These are phyloP conservation scores for Mucor irregularis DNA, from an alignment of 371 early-diverging fungal species.

Conservation along the genomic window DNA sequence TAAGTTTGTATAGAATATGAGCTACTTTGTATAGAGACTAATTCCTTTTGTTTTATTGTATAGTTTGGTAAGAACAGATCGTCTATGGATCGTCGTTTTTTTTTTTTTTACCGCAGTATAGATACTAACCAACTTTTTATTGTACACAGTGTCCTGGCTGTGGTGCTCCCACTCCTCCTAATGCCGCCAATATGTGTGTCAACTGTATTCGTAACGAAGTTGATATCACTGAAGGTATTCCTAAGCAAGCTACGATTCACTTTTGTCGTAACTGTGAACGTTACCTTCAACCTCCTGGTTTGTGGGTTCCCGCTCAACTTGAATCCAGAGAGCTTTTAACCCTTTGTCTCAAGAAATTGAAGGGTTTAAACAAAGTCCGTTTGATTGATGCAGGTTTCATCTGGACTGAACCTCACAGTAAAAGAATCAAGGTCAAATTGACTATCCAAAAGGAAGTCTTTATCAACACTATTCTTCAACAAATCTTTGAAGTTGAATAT, in stretches of 20 bases:
- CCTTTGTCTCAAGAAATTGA: slow-evolving; percentile 92
- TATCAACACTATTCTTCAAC: slow-evolving; percentile 93
- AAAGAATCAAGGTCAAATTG: slow-evolving; percentile 92
- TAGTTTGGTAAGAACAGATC: slow-evolving; percentile 35
- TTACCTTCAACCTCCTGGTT: slow-evolving; percentile 94
- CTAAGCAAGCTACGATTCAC: slow-evolving; percentile 92
- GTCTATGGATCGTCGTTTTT: slow-evolving; percentile 2
- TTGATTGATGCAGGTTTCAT: slow-evolving; percentile 98
- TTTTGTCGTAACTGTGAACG: slow-evolving; percentile 97
- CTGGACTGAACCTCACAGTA: slow-evolving; percentile 99
- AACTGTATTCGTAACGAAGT: slow-evolving; percentile 96
- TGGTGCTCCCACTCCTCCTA: slow-evolving; percentile 96
- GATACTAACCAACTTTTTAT: background rate
- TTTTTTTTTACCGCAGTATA: background rate
- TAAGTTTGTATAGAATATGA: slow-evolving; percentile 17
- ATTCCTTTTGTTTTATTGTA: slow-evolving; percentile 5
- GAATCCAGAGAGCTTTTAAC: slow-evolving; percentile 96
- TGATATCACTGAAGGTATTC: slow-evolving; percentile 98
- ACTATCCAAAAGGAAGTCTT: slow-evolving; percentile 98
- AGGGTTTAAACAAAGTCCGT: slow-evolving; percentile 89
- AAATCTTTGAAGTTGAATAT: slow-evolving; percentile 95
- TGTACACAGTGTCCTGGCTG: slow-evolving; percentile 92
- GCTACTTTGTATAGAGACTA: background rate
- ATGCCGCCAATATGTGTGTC: slow-evolving; percentile 98
- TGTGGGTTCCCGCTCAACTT: slow-evolving; percentile 89